Percentiles rank a stretch among this genome's conserved stretches.
Evolutionary conservation across 352 stramenopile species (phyloP).

Genomic region (Phytophthora vignae): DNA sequence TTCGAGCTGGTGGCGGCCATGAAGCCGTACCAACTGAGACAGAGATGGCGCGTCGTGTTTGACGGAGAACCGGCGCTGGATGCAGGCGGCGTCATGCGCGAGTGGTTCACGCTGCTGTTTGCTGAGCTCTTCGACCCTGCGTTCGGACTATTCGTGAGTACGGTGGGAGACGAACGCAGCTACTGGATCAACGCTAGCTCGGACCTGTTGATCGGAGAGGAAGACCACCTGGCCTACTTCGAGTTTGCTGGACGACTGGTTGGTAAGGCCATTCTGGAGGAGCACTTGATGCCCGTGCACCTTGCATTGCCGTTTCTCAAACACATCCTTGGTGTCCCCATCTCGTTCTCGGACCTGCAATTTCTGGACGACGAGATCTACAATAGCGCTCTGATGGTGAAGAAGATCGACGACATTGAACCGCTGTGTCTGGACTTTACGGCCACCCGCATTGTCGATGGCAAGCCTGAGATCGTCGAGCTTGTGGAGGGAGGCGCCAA

Average conservation of each 20-base stretch:
- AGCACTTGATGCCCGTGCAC: constrained; percentile 81
- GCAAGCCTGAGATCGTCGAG: constrained; percentile 83
- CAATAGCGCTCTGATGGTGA: constrained; percentile 69
- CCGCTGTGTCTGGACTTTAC: constrained; percentile 84
- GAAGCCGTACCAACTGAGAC: constrained; percentile 83
- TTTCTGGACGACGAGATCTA: constrained; percentile 90
- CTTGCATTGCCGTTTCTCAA: constrained; percentile 89
- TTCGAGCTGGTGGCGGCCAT: constrained; percentile 82
- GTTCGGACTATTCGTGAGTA: constrained; percentile 82
- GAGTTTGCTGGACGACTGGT: constrained; percentile 81
- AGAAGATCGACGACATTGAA: constrained; percentile 81
- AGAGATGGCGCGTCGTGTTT: constrained; percentile 89
- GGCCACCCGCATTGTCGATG: constrained; percentile 69
- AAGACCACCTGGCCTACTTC: constrained; percentile 84
- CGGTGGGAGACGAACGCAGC: constrained; percentile 73
- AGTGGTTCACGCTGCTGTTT: constrained; percentile 91
- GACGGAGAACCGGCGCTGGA: constrained; percentile 87
- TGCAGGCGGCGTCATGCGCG: constrained; percentile 89
- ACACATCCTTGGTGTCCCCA: constrained; percentile 87
- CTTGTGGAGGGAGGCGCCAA: constrained; percentile 90
- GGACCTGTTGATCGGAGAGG: constrained; percentile 40
- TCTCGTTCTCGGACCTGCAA: constrained; percentile 92
- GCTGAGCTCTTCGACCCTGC: constrained; percentile 82
- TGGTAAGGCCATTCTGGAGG: constrained; percentile 90
- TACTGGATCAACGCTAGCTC: constrained; percentile 91